A percentile compares a stretch with the other conserved stretches of the same genome.
Evolutionary conservation across 1,284 basidiomycete genomes (phyloP).

Genomic region (Ceratobasidium papillatum): DNA sequence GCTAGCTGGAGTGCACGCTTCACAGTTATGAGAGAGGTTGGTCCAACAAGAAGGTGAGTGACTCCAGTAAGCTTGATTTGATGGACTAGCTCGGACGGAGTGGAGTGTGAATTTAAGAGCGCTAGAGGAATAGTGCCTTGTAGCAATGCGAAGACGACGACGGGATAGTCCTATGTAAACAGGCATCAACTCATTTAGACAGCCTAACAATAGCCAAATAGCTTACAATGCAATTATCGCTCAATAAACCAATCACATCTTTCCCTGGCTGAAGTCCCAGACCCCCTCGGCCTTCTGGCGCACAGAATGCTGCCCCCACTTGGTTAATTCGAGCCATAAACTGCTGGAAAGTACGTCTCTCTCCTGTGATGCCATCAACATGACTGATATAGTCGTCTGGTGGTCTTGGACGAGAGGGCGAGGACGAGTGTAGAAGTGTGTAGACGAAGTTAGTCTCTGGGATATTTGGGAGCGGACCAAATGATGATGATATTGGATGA

Average conservation of each 20-base stretch:
- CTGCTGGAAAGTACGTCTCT: constrained; percentile 19
- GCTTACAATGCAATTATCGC: constrained; percentile 71
- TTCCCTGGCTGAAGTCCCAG: constrained; percentile 1
- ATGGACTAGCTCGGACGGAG: constrained; percentile 71
- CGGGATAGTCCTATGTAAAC: constrained; percentile 65
- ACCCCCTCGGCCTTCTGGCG: constrained; percentile 8
- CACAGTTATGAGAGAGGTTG: constrained; percentile 60
- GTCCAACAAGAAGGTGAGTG: constrained; percentile 70
- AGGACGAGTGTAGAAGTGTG: constrained; percentile 2
- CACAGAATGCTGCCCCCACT: background rate
- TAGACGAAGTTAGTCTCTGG: constrained; percentile 29
- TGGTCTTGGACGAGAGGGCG: constrained; percentile 10
- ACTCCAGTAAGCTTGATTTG: constrained; percentile 62
- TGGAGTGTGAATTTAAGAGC: constrained; percentile 70
- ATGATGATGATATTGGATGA: background rate
- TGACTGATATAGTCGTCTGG: constrained; percentile 24
- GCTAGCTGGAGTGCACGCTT: constrained; percentile 61
- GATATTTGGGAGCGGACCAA: constrained; percentile 22
- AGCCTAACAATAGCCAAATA: background rate
- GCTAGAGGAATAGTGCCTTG: constrained; percentile 67
- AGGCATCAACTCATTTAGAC: background rate
- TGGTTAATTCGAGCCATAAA: background rate
- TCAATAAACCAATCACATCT: constrained; percentile 45
- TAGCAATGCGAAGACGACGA: constrained; percentile 65
- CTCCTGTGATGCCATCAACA: constrained; percentile 32